Evolutionary conservation across 2,329 filamentous ascomycete species (phyloP).

Genomic region (Rasamsonia emersonii): DNA sequence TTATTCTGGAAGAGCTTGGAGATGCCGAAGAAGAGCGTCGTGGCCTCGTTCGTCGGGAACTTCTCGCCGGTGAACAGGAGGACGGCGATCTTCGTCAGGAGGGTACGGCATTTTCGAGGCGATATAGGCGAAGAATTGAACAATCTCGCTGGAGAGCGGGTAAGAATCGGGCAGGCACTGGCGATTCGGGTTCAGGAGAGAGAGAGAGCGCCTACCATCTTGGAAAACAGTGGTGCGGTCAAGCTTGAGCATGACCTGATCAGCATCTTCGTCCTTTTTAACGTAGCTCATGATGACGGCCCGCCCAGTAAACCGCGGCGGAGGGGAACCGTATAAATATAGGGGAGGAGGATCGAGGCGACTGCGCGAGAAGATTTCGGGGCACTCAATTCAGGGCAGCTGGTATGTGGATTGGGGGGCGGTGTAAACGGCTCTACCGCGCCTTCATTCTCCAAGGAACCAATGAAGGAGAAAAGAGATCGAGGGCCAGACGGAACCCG

Average conservation of each 20-base stretch:
- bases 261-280: conserved; percentile 98
- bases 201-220: conserved; percentile 60
- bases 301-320: conserved; percentile 7
- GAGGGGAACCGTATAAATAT: conserved; percentile 3
- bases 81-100: conserved; percentile 93
- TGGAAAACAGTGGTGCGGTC: conserved; percentile 97
- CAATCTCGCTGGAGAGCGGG: conserved; percentile 61
- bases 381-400: conserved; percentile 16
- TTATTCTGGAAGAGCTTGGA: conserved; percentile 99
- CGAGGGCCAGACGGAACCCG: neutral
- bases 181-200: no score
- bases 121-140: conserved; percentile 98
- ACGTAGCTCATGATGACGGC: conserved; percentile 71
- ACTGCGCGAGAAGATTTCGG: conserved; percentile 15
- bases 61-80: conserved; percentile 94
- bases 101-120: conserved; percentile 92
- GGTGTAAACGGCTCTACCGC: conserved; percentile 18
- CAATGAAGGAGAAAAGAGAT: conserved; percentile 2
- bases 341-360: conserved; percentile 2
- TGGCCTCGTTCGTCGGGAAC: conserved; percentile 95
- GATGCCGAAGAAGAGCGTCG: conserved; percentile 96
- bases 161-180: conserved; percentile 12
- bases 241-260: conserved; percentile 88
- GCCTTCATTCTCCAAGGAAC: conserved; percentile 22
- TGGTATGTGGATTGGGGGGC: conserved; percentile 13